A percentile compares a stretch with the other conserved stretches of the same genome.
phyloP scores from a whole-genome alignment of 164 flowering plant species.

The Pachysandra terminalis region DNA sequence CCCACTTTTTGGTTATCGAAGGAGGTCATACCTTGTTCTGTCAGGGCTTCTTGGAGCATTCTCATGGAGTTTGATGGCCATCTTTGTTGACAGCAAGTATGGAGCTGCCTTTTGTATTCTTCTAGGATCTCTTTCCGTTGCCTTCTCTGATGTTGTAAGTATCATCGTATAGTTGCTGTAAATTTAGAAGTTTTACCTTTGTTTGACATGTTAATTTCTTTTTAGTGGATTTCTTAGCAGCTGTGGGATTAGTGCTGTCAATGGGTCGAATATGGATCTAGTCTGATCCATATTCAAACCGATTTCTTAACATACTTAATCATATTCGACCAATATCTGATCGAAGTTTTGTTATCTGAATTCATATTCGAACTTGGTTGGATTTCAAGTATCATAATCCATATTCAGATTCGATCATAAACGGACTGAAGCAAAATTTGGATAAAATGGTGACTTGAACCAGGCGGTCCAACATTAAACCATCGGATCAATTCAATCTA shows the following conservation, averaged over 20 bases:
- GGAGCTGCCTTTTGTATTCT: constrained; percentile 88
- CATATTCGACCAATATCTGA: too few relatives aligned
- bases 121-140: constrained; percentile 98
- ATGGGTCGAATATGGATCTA: too few relatives aligned
- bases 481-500: too few relatives aligned
- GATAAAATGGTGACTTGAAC: too few relatives aligned
- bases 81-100: constrained; percentile 83
- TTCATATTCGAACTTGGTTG: too few relatives aligned
- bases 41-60: constrained; percentile 95
- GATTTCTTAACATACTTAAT: too few relatives aligned
- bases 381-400: too few relatives aligned
- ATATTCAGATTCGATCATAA: too few relatives aligned
- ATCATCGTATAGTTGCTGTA: constrained; percentile 6
- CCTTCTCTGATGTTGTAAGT: constrained; percentile 99
- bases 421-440: too few relatives aligned
- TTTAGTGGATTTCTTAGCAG: background rate
- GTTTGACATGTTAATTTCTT: background rate
- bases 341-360: too few relatives aligned
- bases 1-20: constrained; percentile 97
- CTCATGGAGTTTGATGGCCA: constrained; percentile 95
- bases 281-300: too few relatives aligned
- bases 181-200: background rate
- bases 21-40: constrained; percentile 91
- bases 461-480: too few relatives aligned
- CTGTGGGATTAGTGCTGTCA: background rate